Evolutionary conservation across 768 basidiomycete genomes (phyloP).

Genomic region (Macrolepiota albuminosa): DNA sequence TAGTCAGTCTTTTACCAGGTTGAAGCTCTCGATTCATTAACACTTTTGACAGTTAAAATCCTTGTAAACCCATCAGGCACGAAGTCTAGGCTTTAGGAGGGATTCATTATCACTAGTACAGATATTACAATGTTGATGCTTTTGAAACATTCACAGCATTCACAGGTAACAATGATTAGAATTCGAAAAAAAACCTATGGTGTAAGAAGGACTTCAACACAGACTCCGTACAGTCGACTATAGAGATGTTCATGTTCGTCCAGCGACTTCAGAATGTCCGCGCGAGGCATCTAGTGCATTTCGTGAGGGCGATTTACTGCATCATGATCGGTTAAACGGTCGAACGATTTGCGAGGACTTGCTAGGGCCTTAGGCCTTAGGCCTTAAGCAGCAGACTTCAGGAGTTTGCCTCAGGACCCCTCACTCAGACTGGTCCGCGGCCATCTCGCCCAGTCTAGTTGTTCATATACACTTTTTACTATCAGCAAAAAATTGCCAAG

Average conservation of each 20-base stretch:
- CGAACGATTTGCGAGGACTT: neutral
- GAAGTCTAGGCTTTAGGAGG: neutral
- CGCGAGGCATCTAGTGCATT: neutral
- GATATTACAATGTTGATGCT: neutral
- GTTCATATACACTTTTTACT: neutral
- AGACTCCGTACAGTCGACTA: neutral
- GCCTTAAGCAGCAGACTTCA: neutral
- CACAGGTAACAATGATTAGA: neutral
- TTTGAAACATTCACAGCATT: neutral
- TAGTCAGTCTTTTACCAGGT: constrained; percentile 21
- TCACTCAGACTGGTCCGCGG: neutral
- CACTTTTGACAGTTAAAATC: constrained; percentile 28
- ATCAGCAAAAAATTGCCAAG: neutral
- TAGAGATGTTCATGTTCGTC: neutral
- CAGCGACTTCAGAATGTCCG: neutral
- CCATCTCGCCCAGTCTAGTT: neutral
- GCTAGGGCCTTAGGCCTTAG: neutral
- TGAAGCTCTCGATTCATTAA: neutral
- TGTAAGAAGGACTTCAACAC: no score
- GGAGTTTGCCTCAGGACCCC: neutral
- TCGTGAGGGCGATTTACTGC: neutral
- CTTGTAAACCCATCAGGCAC: constrained; percentile 24
- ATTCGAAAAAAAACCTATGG: neutral
- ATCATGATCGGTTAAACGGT: neutral
- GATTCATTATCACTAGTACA: no score